Base-by-base conservation (phyloP, 225 moss, liverwort and hornwort genomes). In the Rhytidiadelphus loreus region DNA sequence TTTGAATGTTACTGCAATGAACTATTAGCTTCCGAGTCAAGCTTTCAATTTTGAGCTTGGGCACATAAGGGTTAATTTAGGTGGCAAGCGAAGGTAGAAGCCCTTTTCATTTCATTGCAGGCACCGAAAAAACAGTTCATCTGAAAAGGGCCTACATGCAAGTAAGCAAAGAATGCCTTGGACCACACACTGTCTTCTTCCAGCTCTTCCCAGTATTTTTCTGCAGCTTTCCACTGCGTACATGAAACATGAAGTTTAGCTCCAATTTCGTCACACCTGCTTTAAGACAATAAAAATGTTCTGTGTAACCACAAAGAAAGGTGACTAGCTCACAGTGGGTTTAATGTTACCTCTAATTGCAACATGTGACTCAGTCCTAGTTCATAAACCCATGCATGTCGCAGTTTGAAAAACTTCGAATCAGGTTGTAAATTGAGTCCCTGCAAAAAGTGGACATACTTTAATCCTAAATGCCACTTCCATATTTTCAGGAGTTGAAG, bases 371-470 rank as follows among this genome's bases (percentile, higher is more conserved):
- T 94, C 23, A 98, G 90, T 62, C 97, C 97, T 79, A 98, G 93
- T 90, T 98, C 98, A 91, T 98, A 98, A 69, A 96, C 94, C 97
- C 98, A 98, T 50, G 98, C 98, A 92, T 98, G 98, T 50, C 95
- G 96, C 86, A 98, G 80, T 88, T 98, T 98, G 87, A 97, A 96
- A 86, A 95, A 98, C 92, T 98, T 98, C 59, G 98, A 98, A 66
- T 95, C 92, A n/a, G 97, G 90, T 72, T 93, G 90, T 86, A 97
- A 86, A 26, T 88, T 87, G 84, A 98, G 94, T 77, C 95, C 95
- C 97, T 98, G 95, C 86, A 89, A 85, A 85, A 84, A 41, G 44
- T 37, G 52, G 9, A 71, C n/a, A 73, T 35, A 74, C 44, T 72
- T 48, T 86, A 77, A 64, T n/a, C 63, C 28, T 32, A 25, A 50